Base-by-base conservation (phyloP, 805 yeast genomes). In the Pichia heedii region DNA sequence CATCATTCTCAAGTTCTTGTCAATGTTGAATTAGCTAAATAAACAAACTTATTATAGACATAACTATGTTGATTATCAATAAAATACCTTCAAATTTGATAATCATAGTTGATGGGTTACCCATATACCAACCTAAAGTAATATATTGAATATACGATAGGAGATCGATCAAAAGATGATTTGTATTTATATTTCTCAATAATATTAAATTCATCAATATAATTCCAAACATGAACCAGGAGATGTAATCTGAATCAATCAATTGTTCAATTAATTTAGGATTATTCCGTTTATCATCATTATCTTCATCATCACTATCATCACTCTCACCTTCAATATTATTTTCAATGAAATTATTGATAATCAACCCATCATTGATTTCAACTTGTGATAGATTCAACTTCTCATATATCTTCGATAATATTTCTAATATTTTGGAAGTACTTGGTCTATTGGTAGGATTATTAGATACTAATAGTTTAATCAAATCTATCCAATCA, bases 401-500 rank as follows among this genome's bases (percentile, higher is more conserved):
- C 13, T 51, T 48, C 4, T 40, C 22, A 22, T 39, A 40, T 19
- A 52, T 47, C 11, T 26, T 21, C 2, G 22, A 20, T 37, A 72
- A 44, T 9, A 47, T 45, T 5, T 45, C 44, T 12, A 71, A 54
- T 0, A 76, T 60, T 19, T 68, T 67, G 0, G 56, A 61, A 1
- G 77, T 70, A 5, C 62, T 51, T 8, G 77, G 73, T 41, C 86
- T 67, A 0, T 73, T 68, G 16, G 66, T 50, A 45, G 20, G 63
- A 54, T 48, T 41, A 19, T 27, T 27, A 22, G 44, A 38, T 13
- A 52, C 48, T 51, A 58, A 39, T 19, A 11, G 4, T n/a, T 46
- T 38, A 22, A 58, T 56, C 22, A 59, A 32, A 8, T 43, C 41
- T 2, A 76, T 57, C 55, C 74, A 57, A 6, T 56, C 57, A 9